These are phyloP conservation scores for Candida railenensis DNA, from an alignment of 805 yeast genomes.

Conservation along the genomic window DNA sequence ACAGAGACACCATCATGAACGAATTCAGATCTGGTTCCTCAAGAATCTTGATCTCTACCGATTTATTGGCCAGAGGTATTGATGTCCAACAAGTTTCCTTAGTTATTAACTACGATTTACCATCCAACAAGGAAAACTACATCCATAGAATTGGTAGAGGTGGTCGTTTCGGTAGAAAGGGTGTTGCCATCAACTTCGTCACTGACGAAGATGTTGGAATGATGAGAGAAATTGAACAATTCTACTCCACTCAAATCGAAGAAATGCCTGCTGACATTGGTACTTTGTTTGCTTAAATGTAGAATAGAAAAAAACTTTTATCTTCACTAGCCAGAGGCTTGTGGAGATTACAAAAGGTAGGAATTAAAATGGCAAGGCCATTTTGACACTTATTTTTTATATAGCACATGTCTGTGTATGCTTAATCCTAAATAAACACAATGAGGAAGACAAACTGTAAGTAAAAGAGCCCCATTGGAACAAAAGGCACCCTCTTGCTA, in stretches of 20 bases:
- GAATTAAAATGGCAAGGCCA: not conserved
- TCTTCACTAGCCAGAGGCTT: not conserved
- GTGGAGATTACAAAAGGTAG: not conserved
- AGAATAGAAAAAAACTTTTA: not conserved
- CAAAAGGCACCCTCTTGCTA: too few relatives aligned
- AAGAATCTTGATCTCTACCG: slow-evolving; percentile 89
- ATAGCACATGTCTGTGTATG: not conserved
- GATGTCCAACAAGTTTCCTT: slow-evolving; percentile 97
- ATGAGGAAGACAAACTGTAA: too few relatives aligned
- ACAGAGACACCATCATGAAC: slow-evolving; percentile 91
- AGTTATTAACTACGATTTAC: slow-evolving; percentile 92
- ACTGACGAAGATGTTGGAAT: slow-evolving; percentile 73
- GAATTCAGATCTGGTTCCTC: slow-evolving; percentile 95
- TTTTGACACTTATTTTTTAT: not conserved
- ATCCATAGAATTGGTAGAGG: slow-evolving; percentile 98
- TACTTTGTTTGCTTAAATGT: slow-evolving; percentile 41
- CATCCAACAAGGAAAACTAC: slow-evolving; percentile 87
- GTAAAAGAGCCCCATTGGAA: too few relatives aligned
- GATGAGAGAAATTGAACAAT: slow-evolving; percentile 84
- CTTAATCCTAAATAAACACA: not conserved
- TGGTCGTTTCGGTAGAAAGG: slow-evolving; percentile 98
- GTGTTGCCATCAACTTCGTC: slow-evolving; percentile 93
- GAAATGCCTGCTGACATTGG: slow-evolving; percentile 86
- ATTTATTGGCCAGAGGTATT: slow-evolving; percentile 96
- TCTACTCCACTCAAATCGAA: slow-evolving; percentile 84